Evolutionary conservation across 2,329 filamentous ascomycete genomes (phyloP).

Genomic region (Paramyrothecium roridum): DNA sequence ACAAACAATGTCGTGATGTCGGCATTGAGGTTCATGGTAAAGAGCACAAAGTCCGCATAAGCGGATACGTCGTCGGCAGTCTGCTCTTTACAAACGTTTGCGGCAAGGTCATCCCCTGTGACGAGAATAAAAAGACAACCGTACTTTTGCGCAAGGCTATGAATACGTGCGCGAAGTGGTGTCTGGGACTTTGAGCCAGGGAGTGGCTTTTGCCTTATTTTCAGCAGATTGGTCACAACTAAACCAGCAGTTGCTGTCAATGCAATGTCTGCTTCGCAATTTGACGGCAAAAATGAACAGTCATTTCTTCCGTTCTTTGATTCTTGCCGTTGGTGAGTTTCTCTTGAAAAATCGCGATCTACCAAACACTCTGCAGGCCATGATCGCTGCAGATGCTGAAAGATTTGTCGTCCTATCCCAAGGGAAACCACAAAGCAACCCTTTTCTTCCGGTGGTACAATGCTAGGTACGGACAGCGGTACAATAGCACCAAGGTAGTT

Average conservation of each 20-base stretch:
- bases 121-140: constrained; percentile 67
- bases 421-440: constrained; percentile 49
- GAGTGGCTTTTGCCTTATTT: constrained; percentile 67
- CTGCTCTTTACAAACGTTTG: constrained; percentile 37
- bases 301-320: constrained; percentile 18
- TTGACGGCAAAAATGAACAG: constrained; percentile 31
- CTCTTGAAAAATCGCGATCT: constrained; percentile 54
- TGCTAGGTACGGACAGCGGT: constrained; percentile 8
- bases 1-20: constrained; percentile 42
- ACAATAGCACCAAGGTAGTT: neutral
- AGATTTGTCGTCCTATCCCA: constrained; percentile 40
- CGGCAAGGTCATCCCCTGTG: constrained; percentile 44
- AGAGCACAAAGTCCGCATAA: constrained; percentile 48
- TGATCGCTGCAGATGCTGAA: constrained; percentile 45
- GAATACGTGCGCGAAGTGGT: constrained; percentile 53
- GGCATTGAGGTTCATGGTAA: constrained; percentile 37
- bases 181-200: constrained; percentile 44
- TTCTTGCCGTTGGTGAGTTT: constrained; percentile 21
- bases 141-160: constrained; percentile 55
- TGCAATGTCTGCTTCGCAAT: constrained; percentile 68
- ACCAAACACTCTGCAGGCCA: constrained; percentile 51
- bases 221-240: constrained; percentile 67
- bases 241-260: constrained; percentile 68
- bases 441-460: constrained; percentile 9
- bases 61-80: constrained; percentile 37